These are phyloP conservation scores for Acer campestre DNA, from an alignment of 345 rosid species.

Conservation along the genomic window DNA sequence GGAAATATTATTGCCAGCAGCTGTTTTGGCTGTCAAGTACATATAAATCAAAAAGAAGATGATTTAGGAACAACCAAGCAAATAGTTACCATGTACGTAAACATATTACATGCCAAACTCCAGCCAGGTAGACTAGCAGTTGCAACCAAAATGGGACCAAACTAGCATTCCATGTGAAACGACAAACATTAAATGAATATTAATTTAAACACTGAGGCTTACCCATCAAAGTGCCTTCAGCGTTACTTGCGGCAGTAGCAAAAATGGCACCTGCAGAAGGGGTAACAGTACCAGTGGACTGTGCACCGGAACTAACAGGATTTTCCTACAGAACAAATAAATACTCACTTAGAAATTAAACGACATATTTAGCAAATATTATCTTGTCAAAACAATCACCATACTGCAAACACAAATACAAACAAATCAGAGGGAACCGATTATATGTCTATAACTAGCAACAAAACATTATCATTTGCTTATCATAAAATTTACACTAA, in stretches of 20 bases:
- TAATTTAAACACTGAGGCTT: conserved; percentile 2
- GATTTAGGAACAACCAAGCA: background rate
- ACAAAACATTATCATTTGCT: background rate
- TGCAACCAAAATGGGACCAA: background rate
- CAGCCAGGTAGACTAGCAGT: background rate
- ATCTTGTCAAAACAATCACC: background rate
- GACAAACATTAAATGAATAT: conserved; percentile 2
- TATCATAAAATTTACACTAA: background rate
- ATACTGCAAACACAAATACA: background rate
- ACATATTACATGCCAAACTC: background rate
- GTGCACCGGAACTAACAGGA: conserved; percentile 27
- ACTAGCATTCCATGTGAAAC: background rate
- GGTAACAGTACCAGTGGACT: conserved; percentile 35
- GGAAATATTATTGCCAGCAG: conserved; percentile 26
- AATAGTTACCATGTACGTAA: background rate
- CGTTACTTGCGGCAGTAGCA: conserved; percentile 27
- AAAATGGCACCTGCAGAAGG: conserved; percentile 24
- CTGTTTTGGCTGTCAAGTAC: conserved; percentile 44
- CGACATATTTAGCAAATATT: background rate
- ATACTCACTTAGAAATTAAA: background rate
- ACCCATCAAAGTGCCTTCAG: conserved; percentile 49
- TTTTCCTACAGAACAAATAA: conserved; percentile 36
- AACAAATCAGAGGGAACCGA: background rate
- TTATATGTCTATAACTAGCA: background rate
- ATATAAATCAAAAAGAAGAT: background rate